These are phyloP conservation scores for Aspergillus incahuasiensis DNA, from an alignment of 495 filamentous ascomycete species.

Conservation along the genomic window DNA sequence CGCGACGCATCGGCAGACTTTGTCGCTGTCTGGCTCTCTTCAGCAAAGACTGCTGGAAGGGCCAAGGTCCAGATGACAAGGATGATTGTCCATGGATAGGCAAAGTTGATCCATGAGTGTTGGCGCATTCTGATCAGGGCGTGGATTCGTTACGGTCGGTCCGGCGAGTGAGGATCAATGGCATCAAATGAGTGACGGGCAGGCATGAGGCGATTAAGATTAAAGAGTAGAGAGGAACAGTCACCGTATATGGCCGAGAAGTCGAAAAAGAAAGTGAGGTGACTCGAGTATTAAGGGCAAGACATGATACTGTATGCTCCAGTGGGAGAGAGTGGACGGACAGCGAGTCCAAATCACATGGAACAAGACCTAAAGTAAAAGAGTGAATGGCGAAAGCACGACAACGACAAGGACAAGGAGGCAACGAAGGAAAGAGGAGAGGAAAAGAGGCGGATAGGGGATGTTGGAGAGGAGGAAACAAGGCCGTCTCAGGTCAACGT, in stretches of 20 bases:
- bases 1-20: neutral
- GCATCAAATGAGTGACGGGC: slow-evolving; percentile 21
- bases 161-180: slow-evolving; percentile 4
- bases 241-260: neutral
- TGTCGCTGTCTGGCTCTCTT: neutral
- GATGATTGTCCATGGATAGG: slow-evolving; percentile 5
- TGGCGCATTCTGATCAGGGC: slow-evolving; percentile 4
- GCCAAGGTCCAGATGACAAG: slow-evolving; percentile 7
- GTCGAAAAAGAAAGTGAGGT: slow-evolving; percentile 1
- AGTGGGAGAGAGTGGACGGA: neutral
- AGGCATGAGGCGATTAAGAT: slow-evolving; percentile 9
- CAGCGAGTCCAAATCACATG: slow-evolving; percentile 1
- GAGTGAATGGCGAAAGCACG: neutral
- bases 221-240: neutral
- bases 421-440: neutral
- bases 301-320: slow-evolving; percentile 5
- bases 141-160: slow-evolving; percentile 12
- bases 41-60: slow-evolving; percentile 3
- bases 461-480: neutral
- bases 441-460: neutral
- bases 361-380: neutral
- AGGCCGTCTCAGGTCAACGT: neutral
- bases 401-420: neutral
- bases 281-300: neutral
- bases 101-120: slow-evolving; percentile 1